Base-by-base conservation (phyloP, 768 basidiomycete genomes). In the Basidioascus undulatus region DNA sequence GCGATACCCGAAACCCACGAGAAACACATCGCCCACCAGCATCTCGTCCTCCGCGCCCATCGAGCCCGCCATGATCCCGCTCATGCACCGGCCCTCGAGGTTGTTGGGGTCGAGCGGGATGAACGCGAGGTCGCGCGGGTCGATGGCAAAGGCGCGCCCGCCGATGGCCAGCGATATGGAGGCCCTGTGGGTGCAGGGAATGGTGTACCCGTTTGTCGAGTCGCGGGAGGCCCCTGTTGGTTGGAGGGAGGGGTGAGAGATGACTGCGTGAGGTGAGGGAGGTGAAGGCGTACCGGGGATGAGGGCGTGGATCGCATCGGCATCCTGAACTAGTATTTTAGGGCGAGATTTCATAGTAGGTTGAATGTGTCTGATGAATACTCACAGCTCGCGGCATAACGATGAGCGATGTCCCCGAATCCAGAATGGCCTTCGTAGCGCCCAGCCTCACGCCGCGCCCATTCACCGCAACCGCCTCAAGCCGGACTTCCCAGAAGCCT, bases 11-110 rank as follows among this genome's bases (percentile, higher is more conserved):
- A n/a, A n/a, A 16, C 1, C 20, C 11, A 39, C 10, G 51, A 77
- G 59, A 63, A 77, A 78, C 20, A 72, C 71, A 48, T 74, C 78
- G 23, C 72, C 60, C 44, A 76, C 72, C 44, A 82, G 65, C 76
- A 75, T 80, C 48, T 74, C 65, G 3, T 59, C 65, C 10, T 62
- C 58, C 43, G 66, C 68, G 32, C 69, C 72, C 31, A 79, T 59
- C 33, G 65, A 55, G 4, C 74, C 74, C 9, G 71, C 59, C 10
- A 67, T 62, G 53, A 86, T 75, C 13, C 77, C 75, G 39, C 74
- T 76, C 10, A 68, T 49, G 54, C 82, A 86, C 9, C 44, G 24
- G 16, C 76, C 76, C 4, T 59, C 53, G 25, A 65, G 64, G 30
- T 66, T 54, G 32, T 68, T 70, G 49, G 62, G 50, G 47, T 65